Base-by-base conservation (phyloP, 176 grass and related monocot genomes). In the Bonia amplexicaulis region DNA sequence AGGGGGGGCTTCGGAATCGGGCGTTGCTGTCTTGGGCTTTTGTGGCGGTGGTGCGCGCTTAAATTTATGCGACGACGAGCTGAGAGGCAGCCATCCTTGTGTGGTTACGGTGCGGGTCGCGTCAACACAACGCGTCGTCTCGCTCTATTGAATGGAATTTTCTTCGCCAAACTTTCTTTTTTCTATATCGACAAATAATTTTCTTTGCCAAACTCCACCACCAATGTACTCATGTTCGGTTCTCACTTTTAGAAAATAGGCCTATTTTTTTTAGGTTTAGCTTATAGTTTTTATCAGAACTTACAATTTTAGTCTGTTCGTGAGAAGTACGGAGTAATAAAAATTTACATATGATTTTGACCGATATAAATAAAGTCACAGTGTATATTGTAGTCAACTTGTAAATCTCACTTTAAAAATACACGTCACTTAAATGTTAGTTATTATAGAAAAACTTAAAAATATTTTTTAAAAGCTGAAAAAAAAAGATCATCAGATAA, bases 51-150 rank as follows among this genome's bases (percentile, higher is more conserved):
- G 45, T 41, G 58, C 77, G 77, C 63, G 88, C 66, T 58, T 60
- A 44, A 74, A 74, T 72, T 82, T 90, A 86, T 77, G 76, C 71
- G 19, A 44, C 42, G 27, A 25, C 39, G 54, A 53, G 16, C 51
- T 7, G 15, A 11, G 22, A 47, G 53, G 3, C n/a, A 79, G 72
- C 79, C 48, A 45, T 15, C 58, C 45, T 13, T 73, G 44, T 14
- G 77, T 67, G 20, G 85, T 80, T 23, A 4, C 54, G 54, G 19
- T n/a, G 66, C 64, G 57, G 78, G 73, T 90, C 84, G 88, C 88
- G 84, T 90, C 79, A 77, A 71, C 29, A 33, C 1, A 78, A 83
- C 84, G 88, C 88, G 66, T 82, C 83, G 66, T 86, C 83, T 66
- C 66, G 1, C 46, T 14, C 0, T 66, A 51, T 73, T 40, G 64